Base-by-base conservation (phyloP, 495 filamentous ascomycete genomes). In the Neurospora cerealis region DNA sequence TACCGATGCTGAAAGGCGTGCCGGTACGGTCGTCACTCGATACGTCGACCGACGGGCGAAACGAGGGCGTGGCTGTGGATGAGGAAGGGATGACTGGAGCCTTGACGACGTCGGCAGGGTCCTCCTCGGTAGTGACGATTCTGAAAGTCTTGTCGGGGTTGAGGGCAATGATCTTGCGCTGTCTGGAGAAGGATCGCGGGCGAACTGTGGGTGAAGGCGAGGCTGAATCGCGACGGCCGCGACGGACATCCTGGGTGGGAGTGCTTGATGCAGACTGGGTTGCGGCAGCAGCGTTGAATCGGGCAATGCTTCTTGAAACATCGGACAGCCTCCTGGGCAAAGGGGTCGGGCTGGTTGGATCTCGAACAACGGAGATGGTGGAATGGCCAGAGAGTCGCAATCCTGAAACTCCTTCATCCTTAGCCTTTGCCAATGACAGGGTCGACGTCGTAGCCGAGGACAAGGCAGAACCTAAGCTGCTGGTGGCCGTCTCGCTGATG, bases 111-210 rank as follows among this genome's bases (percentile, higher is more conserved):
- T 80, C 28, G 28, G 3, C 28, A 44, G 79, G 71, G 48, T 41
- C 70, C n/a, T n/a, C 71, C n/a, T 70, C 75, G 44, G 74, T 73
- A 48, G 72, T 79, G 39, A 85, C 77, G 37, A 86, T 73, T 32
- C 84, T 83, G 74, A 87, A 87, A 13, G 85, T 87, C 75, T 85
- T 85, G 79, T 87, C 83, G 8, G 85, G 73, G 74, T 87, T 79
- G 54, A 86, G 77, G 41, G 77, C 79, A 40, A 87, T 80, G 72
- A 81, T 70, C 69, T 79, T 85, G 40, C 79, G 76, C 72, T 84
- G 79, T 66, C 85, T 79, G 8, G 84, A 83, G 70, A 72, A 48
- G 37, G 84, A 73, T 21, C 81, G 79, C 39, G 78, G 75, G 46
- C 73, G 70, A 37, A 76, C 54, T 40, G 74, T 46, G 44, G 72